Evolutionary conservation across 139 green algal species (phyloP).

Genomic region (Chloropicon primus): DNA sequence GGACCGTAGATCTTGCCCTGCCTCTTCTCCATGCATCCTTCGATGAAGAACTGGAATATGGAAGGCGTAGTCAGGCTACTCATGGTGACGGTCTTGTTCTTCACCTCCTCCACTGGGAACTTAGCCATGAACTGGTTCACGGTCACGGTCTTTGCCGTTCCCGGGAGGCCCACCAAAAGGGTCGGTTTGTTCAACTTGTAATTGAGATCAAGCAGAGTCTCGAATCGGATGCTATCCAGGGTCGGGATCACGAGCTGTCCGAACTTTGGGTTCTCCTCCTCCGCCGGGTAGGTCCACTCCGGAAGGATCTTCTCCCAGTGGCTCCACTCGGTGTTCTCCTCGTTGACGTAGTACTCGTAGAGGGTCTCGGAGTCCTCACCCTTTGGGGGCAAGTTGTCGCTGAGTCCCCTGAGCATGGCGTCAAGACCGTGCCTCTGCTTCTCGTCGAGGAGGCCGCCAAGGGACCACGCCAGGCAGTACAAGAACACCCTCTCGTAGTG

Average conservation of each 20-base stretch:
- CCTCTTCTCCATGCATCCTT: constrained; percentile 72
- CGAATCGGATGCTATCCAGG: constrained; percentile 67
- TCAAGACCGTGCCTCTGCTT: constrained; percentile 61
- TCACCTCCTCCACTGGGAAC: constrained; percentile 39
- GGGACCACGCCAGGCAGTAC: constrained; percentile 66
- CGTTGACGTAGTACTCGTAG: constrained; percentile 73
- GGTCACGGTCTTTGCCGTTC: constrained; percentile 63
- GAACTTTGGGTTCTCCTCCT: constrained; percentile 71
- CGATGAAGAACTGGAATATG: constrained; percentile 67
- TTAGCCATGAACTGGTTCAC: constrained; percentile 15
- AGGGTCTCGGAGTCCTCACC: constrained; percentile 50
- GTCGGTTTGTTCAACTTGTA: constrained; percentile 44
- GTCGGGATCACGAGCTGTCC: constrained; percentile 82
- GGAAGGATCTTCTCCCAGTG: constrained; percentile 69
- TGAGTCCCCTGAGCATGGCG: constrained; percentile 34
- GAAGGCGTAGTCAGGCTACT: constrained; percentile 73
- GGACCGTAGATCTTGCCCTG: constrained; percentile 85
- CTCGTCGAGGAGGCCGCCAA: constrained; percentile 67
- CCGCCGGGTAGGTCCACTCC: constrained; percentile 62
- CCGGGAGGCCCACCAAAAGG: constrained; percentile 73
- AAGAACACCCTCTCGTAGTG: constrained; percentile 75
- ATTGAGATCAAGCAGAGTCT: constrained; percentile 61
- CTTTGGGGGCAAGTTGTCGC: constrained; percentile 31
- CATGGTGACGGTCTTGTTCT: constrained; percentile 82
- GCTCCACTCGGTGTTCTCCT: constrained; percentile 46